phyloP scores from a whole-genome alignment of 495 filamentous ascomycete species.

The Aspergillus carlsbadensis region DNA sequence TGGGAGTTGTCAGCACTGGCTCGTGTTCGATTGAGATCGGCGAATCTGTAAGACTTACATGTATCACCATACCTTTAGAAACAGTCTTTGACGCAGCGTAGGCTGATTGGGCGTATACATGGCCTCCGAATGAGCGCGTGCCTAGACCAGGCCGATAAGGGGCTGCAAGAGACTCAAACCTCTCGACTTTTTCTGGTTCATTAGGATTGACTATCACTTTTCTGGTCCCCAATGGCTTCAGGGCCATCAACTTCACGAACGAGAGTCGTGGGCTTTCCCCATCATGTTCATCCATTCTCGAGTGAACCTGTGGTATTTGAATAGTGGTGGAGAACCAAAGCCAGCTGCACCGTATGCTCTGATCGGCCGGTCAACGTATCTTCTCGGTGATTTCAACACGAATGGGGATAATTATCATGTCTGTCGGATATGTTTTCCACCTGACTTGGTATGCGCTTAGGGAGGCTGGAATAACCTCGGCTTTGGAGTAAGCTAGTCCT shows the following conservation, averaged over 20 bases:
- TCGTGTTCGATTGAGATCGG: neutral
- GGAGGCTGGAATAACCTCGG: constrained; percentile 17
- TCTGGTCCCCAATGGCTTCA: constrained; percentile 27
- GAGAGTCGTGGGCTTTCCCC: constrained; percentile 14
- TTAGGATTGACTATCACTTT: neutral
- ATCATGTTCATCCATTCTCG: too few species aligned
- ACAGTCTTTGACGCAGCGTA: constrained; percentile 60
- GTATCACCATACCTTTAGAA: constrained; percentile 51
- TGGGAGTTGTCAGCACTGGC: constrained; percentile 21
- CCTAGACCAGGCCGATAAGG: constrained; percentile 34
- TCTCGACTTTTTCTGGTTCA: constrained; percentile 31
- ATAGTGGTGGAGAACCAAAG: too few species aligned
- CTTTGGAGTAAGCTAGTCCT: neutral
- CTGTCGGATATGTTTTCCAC: neutral
- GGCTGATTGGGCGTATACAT: constrained; percentile 66
- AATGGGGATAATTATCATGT: neutral
- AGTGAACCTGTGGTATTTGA: too few species aligned
- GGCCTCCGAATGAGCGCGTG: constrained; percentile 56
- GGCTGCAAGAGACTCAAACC: constrained; percentile 31
- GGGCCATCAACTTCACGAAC: constrained; percentile 36
- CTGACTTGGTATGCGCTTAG: neutral
- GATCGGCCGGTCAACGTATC: too few species aligned
- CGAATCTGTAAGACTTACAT: constrained; percentile 45
- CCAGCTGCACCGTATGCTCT: too few species aligned
- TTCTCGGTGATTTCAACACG: too few species aligned